Percentiles rank a stretch among this genome's conserved stretches.
Conservation (phyloP, 1,284 basidiomycete species). For the Boletellus dicymbophilus region DNA sequence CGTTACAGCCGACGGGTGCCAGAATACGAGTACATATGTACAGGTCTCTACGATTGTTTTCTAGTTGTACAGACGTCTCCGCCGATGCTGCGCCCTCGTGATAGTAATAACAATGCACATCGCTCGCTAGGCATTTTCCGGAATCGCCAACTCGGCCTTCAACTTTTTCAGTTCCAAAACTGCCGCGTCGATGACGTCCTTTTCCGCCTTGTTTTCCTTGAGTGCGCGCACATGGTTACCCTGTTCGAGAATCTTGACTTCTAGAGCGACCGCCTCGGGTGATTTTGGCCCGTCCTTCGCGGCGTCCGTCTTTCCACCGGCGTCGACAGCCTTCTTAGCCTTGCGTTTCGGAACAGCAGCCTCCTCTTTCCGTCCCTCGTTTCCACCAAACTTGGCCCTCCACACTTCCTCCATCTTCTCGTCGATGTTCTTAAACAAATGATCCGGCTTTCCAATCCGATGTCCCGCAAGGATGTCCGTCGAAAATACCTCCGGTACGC, state of each 20-base stretch:
- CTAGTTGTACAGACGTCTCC: no score
- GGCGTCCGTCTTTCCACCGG: slow-evolving; percentile 20
- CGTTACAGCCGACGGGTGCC: no score
- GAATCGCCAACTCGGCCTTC: slow-evolving; percentile 45
- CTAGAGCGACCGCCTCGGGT: slow-evolving; percentile 62
- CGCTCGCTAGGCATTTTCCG: slow-evolving; percentile 18
- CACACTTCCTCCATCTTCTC: slow-evolving; percentile 88
- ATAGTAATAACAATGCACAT: no score
- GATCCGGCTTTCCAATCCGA: slow-evolving; percentile 81
- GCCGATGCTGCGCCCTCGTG: no score
- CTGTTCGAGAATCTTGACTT: slow-evolving; percentile 75
- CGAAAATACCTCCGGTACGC: slow-evolving; percentile 66
- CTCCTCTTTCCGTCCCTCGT: slow-evolving; percentile 39
- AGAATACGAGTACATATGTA: no score
- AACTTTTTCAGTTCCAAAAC: slow-evolving; percentile 51
- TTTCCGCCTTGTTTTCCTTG: slow-evolving; percentile 68
- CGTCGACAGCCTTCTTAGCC: slow-evolving; percentile 40
- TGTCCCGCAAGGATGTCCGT: slow-evolving; percentile 91
- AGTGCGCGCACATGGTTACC: slow-evolving; percentile 68
- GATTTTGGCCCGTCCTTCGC: slow-evolving; percentile 51
- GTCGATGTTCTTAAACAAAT: slow-evolving; percentile 95
- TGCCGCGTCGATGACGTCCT: slow-evolving; percentile 65
- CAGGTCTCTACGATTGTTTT: no score
- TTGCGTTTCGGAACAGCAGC: slow-evolving; percentile 57
- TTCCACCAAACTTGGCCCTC: slow-evolving; percentile 82